Evolutionary conservation across 2,329 filamentous ascomycete species (phyloP).

Genomic region (Neofusicoccum parvum): DNA sequence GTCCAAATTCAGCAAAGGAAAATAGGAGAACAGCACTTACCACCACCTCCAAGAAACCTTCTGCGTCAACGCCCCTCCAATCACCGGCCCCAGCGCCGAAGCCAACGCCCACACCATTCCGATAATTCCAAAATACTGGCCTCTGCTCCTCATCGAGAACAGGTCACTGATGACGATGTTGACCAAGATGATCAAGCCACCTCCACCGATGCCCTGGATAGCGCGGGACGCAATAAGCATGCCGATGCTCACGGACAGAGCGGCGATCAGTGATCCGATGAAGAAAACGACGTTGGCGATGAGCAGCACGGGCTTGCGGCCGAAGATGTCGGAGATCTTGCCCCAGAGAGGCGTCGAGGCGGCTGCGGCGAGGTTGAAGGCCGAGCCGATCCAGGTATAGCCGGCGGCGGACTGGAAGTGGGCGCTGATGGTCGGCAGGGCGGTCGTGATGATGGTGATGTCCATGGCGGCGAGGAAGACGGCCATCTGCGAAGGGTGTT

Average conservation of each 20-base stretch:
- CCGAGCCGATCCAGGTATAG: conserved; percentile 57
- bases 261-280: conserved; percentile 63
- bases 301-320: conserved; percentile 39
- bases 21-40: conserved; percentile 35
- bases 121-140: conserved; percentile 66
- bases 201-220: conserved; percentile 65
- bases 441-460: conserved; percentile 65
- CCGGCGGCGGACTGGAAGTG: conserved; percentile 54
- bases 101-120: conserved; percentile 69
- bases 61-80: conserved; percentile 69
- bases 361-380: conserved; percentile 42
- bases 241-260: conserved; percentile 57
- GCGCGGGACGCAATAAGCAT: conserved; percentile 65
- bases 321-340: conserved; percentile 43
- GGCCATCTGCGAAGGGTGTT: conserved; percentile 46
- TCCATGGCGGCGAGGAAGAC: conserved; percentile 63
- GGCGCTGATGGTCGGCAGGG: conserved; percentile 61
- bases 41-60: conserved; percentile 65
- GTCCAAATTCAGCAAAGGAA: too few relatives aligned
- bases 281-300: conserved; percentile 56
- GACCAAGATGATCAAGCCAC: conserved; percentile 64
- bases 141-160: conserved; percentile 62
- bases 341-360: conserved; percentile 46
- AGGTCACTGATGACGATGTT: conserved; percentile 67
- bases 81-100: conserved; percentile 64